Conservation (phyloP, 2,329 filamentous ascomycete genomes). For the Fusarium sambucinum region DNA sequence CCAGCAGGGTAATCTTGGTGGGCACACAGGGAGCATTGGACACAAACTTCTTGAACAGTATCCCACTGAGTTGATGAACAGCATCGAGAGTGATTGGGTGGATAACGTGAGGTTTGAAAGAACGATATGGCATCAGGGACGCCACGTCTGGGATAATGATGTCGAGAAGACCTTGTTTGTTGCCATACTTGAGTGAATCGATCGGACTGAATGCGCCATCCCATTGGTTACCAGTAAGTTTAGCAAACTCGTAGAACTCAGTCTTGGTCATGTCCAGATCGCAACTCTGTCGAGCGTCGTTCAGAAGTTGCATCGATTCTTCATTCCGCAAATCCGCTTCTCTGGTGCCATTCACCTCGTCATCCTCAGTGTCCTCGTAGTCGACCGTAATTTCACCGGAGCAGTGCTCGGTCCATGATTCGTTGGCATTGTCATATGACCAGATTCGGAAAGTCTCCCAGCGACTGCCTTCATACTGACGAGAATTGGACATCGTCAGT, state of each 20-base stretch:
- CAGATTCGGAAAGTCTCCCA: constrained; percentile 13
- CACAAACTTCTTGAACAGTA: constrained; percentile 17
- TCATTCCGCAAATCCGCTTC: background rate
- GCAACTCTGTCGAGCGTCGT: background rate
- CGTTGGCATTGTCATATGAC: constrained; percentile 4
- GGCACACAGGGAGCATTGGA: constrained; percentile 17
- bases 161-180: constrained; percentile 5
- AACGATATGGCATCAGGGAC: constrained; percentile 12
- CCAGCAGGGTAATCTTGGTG: background rate
- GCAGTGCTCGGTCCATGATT: constrained; percentile 8
- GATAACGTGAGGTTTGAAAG: constrained; percentile 8
- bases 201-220: constrained; percentile 13
- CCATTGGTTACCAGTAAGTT: constrained; percentile 12
- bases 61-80: constrained; percentile 10
- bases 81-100: constrained; percentile 10
- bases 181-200: constrained; percentile 3
- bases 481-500: background rate
- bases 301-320: background rate
- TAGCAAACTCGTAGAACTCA: constrained; percentile 13
- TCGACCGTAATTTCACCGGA: background rate
- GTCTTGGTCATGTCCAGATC: background rate
- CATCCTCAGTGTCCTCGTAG: background rate
- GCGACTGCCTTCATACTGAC: constrained; percentile 11
- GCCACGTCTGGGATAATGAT: constrained; percentile 14
- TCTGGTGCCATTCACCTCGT: background rate